Evolutionary conservation across 805 yeast genomes (phyloP), one percentile per base, ranked within the genome.

Genomic region (Tetrapisispora pingtungensis): DNA sequence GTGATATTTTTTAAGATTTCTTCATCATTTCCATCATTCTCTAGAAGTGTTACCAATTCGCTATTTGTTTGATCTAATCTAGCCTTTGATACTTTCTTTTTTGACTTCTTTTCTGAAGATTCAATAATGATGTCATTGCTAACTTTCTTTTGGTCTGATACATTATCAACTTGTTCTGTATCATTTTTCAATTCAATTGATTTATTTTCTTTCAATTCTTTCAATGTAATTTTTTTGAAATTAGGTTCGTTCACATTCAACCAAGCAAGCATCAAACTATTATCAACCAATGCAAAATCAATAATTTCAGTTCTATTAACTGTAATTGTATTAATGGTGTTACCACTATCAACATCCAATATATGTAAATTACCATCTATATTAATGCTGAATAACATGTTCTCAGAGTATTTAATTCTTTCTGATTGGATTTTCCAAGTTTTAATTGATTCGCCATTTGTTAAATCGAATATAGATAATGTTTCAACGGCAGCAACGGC

Each of bases 211-310:
- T 38, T 35, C 12, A 58, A 48, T 28, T 55, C 52, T 10, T 47
- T 47, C n/a, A 55, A 37, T 20, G 59, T 46, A 24, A 64, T 48
- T 1, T 54, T 27, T 43, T 59, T 57, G 43, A 69, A 66, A 42
- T 58, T 62, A 32, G 72, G 72, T 45, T 66, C 71, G 40, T 69
- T 58, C 1, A 62, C 69, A 44, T 58, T 60, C 17, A 59, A 50
- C 69, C 70, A 68, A 14, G 71, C 62, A 4, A 67, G 41, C 30
- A 67, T 47, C 3, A 65, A 37, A 13, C 46, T 46, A 10, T 48
- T 41, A 10, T 49, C 46, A 4, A 53, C 30, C 27, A 46, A 42
- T 20, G 48, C 46, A 32, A 59, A 56, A 36, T 59, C 61, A 7
- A 58, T 46, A 17, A 63, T 56, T 27, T 55, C 58, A 6, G 62